A percentile compares a stretch with the other conserved stretches of the same genome.
phyloP scores from a whole-genome alignment of 176 grass and related monocot species.

The Guadua angustifolia region DNA sequence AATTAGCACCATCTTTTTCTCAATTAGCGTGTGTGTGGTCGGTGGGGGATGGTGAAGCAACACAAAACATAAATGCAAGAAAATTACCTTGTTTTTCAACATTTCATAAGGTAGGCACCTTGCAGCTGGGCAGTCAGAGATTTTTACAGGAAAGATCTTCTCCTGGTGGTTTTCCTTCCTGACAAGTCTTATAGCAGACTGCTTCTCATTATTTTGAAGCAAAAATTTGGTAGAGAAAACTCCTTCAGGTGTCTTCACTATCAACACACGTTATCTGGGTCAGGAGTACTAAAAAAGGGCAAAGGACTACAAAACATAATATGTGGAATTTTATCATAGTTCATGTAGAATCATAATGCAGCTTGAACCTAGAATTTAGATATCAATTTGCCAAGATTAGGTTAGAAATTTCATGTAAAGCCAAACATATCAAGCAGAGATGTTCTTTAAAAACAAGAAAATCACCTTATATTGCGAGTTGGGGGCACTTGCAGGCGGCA shows the following conservation, averaged over 20 bases:
- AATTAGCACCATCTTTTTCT: constrained; percentile 21
- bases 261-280: constrained; percentile 78
- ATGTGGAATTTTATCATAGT: not conserved
- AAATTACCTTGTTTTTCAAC: constrained; percentile 64
- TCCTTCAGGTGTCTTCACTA: constrained; percentile 66
- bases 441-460: not conserved
- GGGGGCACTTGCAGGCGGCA: too few relatives aligned
- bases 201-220: constrained; percentile 62
- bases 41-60: not conserved
- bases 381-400: not conserved
- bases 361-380: not conserved
- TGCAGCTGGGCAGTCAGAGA: constrained; percentile 59
- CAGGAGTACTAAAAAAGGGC: constrained; percentile 54
- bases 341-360: constrained; percentile 5
- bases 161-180: constrained; percentile 60
- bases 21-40: not conserved
- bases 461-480: constrained; percentile 97
- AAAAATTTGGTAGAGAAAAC: constrained; percentile 78
- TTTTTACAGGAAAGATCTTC: constrained; percentile 34
- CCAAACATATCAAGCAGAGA: constrained; percentile 8
- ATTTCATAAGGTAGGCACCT: constrained; percentile 76
- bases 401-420: constrained; percentile 22
- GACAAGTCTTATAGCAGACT: constrained; percentile 52
- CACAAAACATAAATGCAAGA: constrained; percentile 9
- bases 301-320: constrained; percentile 2